Base-by-base conservation (phyloP, 495 filamentous ascomycete species). In the Aspergillus nanangensis region DNA sequence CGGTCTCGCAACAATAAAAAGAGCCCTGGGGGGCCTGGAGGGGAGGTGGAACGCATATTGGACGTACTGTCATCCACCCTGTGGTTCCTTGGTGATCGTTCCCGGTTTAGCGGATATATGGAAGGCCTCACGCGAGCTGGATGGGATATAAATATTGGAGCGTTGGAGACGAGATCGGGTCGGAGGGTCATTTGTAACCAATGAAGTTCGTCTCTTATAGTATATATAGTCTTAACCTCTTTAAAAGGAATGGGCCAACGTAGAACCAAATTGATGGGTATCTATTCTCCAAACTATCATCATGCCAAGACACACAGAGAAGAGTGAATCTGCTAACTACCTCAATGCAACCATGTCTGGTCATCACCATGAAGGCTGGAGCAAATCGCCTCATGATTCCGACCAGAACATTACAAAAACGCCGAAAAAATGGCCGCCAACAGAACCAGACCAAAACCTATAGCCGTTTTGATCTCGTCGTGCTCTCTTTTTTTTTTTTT, bases 91-190 rank as follows among this genome's bases (percentile, higher is more conserved):
- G 66, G 68, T 29, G 52, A 69, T 13, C 44, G 63, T 7, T 48
- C 43, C 2, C 57, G 60, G 33, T 81, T 80, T 55, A 60, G 66
- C 25, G 40, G 49, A 19, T 76, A 67, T 57, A 25, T 69, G 10
- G 44, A 44, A 13, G 58, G 50, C n/a, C 47, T 88, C 38, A 47
- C 36, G 43, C 53, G 51, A 34, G 70, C 39, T 13, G 82, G 84
- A 8, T 87, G 84, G 84, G 75, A 84, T 66, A 37, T 83, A 40
- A 68, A 73, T 45, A 62, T 69, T 42, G 65, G 67, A 36, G 77
- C 75, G 11, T 65, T 88, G 47, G 83, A 86, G 65, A 86, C 83
- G 32, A 67, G 56, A 48, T 49, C 62, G 18, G 67, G 72, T 24
- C 51, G 66, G 52, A 61, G 70, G 52, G 44, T 75, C 53, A 48